Base-by-base conservation (phyloP, 495 filamentous ascomycete species). In the Massariosphaeria phaeospora region DNA sequence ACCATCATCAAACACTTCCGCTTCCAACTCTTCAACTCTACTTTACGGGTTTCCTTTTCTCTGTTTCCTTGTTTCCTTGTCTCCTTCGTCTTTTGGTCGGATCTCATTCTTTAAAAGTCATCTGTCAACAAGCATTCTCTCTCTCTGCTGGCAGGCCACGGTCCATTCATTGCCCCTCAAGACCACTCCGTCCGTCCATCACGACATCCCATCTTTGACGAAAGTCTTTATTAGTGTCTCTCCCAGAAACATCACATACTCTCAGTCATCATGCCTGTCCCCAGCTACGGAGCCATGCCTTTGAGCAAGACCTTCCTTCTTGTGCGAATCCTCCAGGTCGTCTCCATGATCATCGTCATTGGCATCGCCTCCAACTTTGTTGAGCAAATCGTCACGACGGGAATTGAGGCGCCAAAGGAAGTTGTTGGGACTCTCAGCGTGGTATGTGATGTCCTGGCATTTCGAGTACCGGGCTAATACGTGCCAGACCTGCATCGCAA, bases 321-420 rank as follows among this genome's bases (percentile, higher is more conserved):
- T 51, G 78, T 84, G 56, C 81, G 91, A 25, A 73, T 79, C 21
- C 76, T 91, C 52, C 83, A 95, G 67, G 73, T 78, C 41, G 73
- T 82, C 43, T 83, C 77, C 18, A 82, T 97, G 55, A 80, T 95
- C 59, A 75, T 81, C 40, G 81, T 89, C 57, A 85, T 96, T 63
- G 89, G 89, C 45, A 80, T 95, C 57, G 82, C 80, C 1, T 79
- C 88, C 49, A 88, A 88, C 67, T 91, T 95, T 73, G 82, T 95
- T 65, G 79, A 81, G n/a, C 71, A 82, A 25, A 88, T 95, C 52
- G 77, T 89, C n/a, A 61, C 72, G 11, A 75, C 69, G 25, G 76
- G 83, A 40, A 75, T 79, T 31, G 75, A 77, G 6, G 80, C 86
- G 0, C 87, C 88, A 0, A 70, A 79, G 4, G 79, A 90, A 45